Evolutionary conservation across 371 early-diverging fungal genomes (phyloP).

Genomic region (Syncephalis plumigaleata): DNA sequence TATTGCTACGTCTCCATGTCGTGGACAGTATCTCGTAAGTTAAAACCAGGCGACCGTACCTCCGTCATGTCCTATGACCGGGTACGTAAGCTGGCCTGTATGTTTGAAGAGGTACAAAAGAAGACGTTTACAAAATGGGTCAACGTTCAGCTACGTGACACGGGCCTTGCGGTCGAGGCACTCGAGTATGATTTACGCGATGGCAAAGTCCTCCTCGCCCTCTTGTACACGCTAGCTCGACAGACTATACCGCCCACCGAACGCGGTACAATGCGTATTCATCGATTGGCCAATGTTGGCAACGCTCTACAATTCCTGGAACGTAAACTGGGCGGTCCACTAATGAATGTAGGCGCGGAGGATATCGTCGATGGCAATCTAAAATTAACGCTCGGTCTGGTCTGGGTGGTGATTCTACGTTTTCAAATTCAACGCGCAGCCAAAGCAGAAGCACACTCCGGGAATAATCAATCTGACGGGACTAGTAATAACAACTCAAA

Average conservation of each 20-base stretch:
- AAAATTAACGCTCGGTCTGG: constrained; percentile 70
- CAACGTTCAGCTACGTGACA: constrained; percentile 5
- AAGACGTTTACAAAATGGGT: constrained; percentile 9
- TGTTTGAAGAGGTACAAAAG: constrained; percentile 3
- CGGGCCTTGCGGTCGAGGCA: constrained; percentile 4
- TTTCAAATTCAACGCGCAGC: constrained; percentile 40
- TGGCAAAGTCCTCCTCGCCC: constrained; percentile 36
- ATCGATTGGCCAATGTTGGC: constrained; percentile 64
- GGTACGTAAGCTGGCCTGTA: background rate
- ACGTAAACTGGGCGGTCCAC: constrained; percentile 28
- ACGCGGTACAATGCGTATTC: constrained; percentile 47
- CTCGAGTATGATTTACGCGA: constrained; percentile 42
- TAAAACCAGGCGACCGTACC: no score
- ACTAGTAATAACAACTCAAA: background rate
- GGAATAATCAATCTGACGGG: no score
- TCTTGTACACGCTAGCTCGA: constrained; percentile 33
- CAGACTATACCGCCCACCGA: constrained; percentile 35
- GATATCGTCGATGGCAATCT: constrained; percentile 75
- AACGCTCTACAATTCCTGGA: constrained; percentile 50
- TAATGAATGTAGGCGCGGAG: constrained; percentile 61
- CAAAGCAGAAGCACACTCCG: constrained; percentile 14
- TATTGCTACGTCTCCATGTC: no score
- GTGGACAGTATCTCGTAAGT: no score
- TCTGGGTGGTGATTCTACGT: constrained; percentile 62
- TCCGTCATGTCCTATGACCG: no score